Base-by-base conservation (phyloP, 139 green algal species). In the Tetradesmus lagerheimii region DNA sequence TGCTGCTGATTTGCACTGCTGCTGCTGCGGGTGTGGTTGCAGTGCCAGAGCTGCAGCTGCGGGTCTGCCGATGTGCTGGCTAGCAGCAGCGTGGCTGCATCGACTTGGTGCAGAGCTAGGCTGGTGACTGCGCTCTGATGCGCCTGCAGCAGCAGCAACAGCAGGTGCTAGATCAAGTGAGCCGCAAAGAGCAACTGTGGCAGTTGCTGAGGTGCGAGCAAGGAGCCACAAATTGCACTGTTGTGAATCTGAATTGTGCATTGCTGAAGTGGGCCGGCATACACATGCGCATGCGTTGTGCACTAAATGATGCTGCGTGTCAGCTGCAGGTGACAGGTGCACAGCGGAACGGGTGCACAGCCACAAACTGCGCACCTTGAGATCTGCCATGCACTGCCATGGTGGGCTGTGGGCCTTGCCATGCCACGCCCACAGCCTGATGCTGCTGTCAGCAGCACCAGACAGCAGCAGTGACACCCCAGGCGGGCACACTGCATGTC, bases 401-500 rank as follows among this genome's bases (percentile, higher is more conserved):
- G 91, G 92, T 47, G 81, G 34, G 1, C 50, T 50, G 0, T 76
- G 66, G 12, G 83, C n/a, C 25, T 45, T 11, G 16, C 84, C 90
- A 20, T 29, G 50, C 82, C 87, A 86, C 11, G 89, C 78, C 96
- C 96, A 98, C 6, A 97, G 62, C 11, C 94, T 89, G 80, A 98
- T 64, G 53, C 80, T 92, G 80, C 81, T 88, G 83, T 98, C 95
- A 31, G 93, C 93, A 18, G 91, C 71, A 16, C 96, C 96, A 15
- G 94, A 96, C 0, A 93, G 85, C 6, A 97, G 80, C 50, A 95
- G 83, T 18, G 80, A 64, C 15, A 86, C 29, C 1, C 53, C 74
- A 9, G 38, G n/a, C 29, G 23, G 34, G 74, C 31, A 53, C 12
- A 47, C 77, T 87, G 77, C 76, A 76, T 3, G 43, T 25, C 34